Base-by-base conservation (phyloP, 305 asterid genomes). In the Coffea humblotiana region DNA sequence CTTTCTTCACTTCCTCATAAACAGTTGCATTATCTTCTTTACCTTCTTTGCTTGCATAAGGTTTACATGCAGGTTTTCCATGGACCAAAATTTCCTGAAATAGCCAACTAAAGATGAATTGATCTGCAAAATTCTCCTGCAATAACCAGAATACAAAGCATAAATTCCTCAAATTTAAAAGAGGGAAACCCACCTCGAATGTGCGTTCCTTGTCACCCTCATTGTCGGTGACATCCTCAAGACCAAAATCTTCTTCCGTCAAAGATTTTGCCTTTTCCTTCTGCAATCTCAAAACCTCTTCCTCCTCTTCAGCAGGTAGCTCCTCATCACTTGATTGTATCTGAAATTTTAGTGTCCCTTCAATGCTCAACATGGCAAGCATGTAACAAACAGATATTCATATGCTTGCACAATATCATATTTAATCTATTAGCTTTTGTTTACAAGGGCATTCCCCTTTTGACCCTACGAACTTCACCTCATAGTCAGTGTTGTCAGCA, bases 261-360 rank as follows among this genome's bases (percentile, higher is more conserved):
- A 94, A 76, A 78, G 71, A 69, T 83, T 88, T 83, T 51, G 90
- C 87, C 78, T 85, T 94, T 82, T 88, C 87, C 82, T 81, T 84
- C 88, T 91, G 92, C 89, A 88, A 76, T 85, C 89, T 90, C 89
- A 85, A 37, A 75, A 84, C 97, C 92, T 90, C 99, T 27, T 81
- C 87, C 89, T 90, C 96, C 88, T 94, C 99, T 76, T 86, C 95
- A 18, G 86, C 93, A 11, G 94, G 91, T 77, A 88, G 88, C 71
- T 91, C 97, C 72, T 92, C 98, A 76, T 94, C 97, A 78, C 90
- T 90, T 78, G 97, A 88, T 86, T 84, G 89, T 47, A 85, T 80
- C 98, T 91, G 78, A 49, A 81, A 83, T 83, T 52, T 3, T 71
- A 60, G 48, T 25, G n/a, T 9, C 0, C 23, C 29, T 47, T 58